Percentiles rank a stretch among this genome's conserved stretches.
These are phyloP conservation scores for Diplodia mutila DNA, from an alignment of 2,329 filamentous ascomycete species.

Conservation along the genomic window DNA sequence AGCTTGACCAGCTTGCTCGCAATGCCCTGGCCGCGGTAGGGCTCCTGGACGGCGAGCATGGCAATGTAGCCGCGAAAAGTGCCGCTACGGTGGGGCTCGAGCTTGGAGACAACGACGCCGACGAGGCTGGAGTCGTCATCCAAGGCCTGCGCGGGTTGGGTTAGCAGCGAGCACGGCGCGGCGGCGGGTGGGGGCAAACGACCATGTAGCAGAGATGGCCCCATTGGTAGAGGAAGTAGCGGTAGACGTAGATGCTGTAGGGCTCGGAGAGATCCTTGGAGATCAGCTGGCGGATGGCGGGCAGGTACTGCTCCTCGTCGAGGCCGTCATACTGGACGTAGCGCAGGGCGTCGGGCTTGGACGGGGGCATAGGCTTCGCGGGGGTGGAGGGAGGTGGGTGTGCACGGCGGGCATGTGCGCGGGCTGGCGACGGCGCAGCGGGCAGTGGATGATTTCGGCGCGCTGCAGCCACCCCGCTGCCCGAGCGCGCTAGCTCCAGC, in stretches of 20 bases:
- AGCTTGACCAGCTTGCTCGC: slow-evolving; percentile 83
- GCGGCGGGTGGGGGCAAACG: slow-evolving; percentile 2
- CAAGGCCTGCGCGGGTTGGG: slow-evolving; percentile 35
- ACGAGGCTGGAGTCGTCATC: slow-evolving; percentile 62
- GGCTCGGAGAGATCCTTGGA: slow-evolving; percentile 96
- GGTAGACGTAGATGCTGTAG: slow-evolving; percentile 98
- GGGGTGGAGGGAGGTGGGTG: not conserved
- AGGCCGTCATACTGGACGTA: slow-evolving; percentile 64
- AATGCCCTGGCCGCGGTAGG: slow-evolving; percentile 81
- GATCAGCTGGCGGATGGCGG: slow-evolving; percentile 88
- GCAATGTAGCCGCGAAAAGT: slow-evolving; percentile 94
- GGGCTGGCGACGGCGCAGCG: not conserved
- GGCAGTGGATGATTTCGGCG: not conserved
- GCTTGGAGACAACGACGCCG: slow-evolving; percentile 92
- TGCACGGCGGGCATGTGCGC: slow-evolving; percentile 8
- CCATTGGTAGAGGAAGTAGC: slow-evolving; percentile 98
- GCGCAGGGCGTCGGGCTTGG: slow-evolving; percentile 46
- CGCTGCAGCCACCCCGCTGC: not conserved
- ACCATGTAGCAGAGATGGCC: slow-evolving; percentile 96
- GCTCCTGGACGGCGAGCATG: slow-evolving; percentile 89
- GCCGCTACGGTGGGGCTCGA: slow-evolving; percentile 85
- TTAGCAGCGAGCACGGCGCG: not conserved
- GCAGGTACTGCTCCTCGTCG: slow-evolving; percentile 70
- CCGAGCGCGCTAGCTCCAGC: not conserved
- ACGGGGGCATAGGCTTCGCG: slow-evolving; percentile 3